A percentile compares a stretch with the other conserved stretches of the same genome.
phyloP scores from a whole-genome alignment of 73 alveolate genomes.

The Paramecium octaurelia region DNA sequence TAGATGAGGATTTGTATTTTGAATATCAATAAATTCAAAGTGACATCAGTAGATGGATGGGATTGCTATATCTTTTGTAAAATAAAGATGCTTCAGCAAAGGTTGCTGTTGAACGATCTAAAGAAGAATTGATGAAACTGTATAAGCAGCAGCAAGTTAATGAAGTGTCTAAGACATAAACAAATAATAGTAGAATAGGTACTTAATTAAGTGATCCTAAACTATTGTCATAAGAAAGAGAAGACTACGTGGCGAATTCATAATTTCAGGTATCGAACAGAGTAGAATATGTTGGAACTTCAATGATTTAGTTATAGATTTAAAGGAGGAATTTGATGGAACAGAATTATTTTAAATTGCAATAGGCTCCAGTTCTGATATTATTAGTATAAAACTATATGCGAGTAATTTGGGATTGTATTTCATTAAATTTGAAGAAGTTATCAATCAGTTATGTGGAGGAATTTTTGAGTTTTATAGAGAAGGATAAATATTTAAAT shows the following conservation, averaged over 20 bases:
- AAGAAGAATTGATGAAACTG: not conserved
- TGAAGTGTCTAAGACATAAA: not conserved
- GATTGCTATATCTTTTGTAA: not conserved
- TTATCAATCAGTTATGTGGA: not conserved
- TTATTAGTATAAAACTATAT: not conserved
- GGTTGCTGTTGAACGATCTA: not conserved
- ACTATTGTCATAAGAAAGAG: not conserved
- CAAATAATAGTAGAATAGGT: not conserved
- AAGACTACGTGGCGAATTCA: not conserved
- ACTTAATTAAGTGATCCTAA: not conserved
- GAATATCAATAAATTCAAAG: constrained; percentile 27
- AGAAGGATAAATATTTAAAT: not conserved
- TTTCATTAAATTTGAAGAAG: constrained; percentile 1
- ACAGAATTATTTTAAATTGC: not conserved
- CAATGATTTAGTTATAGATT: not conserved
- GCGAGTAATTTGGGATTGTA: constrained; percentile 20
- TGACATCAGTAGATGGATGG: constrained; percentile 30
- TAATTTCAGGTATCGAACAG: not conserved
- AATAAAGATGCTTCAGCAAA: not conserved
- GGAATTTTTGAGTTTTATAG: not conserved
- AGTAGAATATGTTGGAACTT: not conserved
- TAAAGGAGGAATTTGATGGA: not conserved
- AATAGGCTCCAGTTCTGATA: not conserved
- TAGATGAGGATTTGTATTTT: not conserved
- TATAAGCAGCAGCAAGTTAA: not conserved